Evolutionary conservation across 2,329 filamentous ascomycete genomes (phyloP).

Genomic region (Xylariaceae sp.): DNA sequence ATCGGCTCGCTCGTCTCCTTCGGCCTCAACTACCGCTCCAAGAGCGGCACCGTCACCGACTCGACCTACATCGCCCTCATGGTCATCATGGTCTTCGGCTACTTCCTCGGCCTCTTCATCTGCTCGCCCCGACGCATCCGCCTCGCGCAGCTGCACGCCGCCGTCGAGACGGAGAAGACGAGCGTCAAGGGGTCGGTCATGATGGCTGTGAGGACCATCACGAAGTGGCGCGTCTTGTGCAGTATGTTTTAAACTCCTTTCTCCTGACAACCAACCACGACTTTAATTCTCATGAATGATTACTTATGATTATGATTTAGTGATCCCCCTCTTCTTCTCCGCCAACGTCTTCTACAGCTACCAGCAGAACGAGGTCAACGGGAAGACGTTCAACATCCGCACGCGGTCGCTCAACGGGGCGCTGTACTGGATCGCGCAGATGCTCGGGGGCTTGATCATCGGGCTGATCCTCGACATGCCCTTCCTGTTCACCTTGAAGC

Average conservation of each 20-base stretch:
- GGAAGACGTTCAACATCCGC: conserved; percentile 15
- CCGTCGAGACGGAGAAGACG: conserved; percentile 13
- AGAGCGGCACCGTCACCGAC: conserved; percentile 13
- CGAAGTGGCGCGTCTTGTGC: conserved; percentile 12
- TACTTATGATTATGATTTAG: background rate
- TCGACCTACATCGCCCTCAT: conserved; percentile 13
- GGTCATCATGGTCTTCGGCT: conserved; percentile 15
- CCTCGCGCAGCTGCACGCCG: conserved; percentile 10
- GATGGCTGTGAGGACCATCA: conserved; percentile 10
- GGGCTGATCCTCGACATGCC: conserved; percentile 14
- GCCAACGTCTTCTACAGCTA: conserved; percentile 17
- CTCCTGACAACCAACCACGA: no score
- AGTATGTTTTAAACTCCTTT: no score
- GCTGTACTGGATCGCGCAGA: conserved; percentile 16
- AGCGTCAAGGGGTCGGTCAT: conserved; percentile 8
- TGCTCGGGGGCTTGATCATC: conserved; percentile 14
- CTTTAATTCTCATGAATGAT: no score
- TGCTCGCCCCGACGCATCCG: conserved; percentile 12
- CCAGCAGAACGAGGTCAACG: conserved; percentile 16
- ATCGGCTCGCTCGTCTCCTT: conserved; percentile 15
- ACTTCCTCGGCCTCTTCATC: conserved; percentile 14
- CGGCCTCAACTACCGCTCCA: conserved; percentile 14
- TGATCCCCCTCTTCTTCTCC: conserved; percentile 15
- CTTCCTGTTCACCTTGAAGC: conserved; percentile 8
- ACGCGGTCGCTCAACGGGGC: conserved; percentile 14